Percentiles rank a stretch among this genome's conserved stretches.
These are phyloP conservation scores for Penicillium occitanis DNA, from an alignment of 2,329 filamentous ascomycete genomes.

Conservation along the genomic window DNA sequence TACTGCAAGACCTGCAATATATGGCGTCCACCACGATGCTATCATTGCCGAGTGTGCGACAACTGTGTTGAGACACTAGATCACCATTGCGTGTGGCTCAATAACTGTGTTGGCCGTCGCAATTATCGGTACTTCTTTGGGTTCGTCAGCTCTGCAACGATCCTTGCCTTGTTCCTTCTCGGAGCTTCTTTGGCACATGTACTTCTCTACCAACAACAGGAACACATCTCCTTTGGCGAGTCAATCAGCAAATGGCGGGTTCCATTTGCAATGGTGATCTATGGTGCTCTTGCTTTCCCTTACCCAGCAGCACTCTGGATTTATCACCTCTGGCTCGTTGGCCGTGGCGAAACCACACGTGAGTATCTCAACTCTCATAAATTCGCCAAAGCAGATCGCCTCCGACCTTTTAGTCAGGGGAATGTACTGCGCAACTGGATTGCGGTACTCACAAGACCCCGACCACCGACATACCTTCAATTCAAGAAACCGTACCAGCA, in stretches of 20 bases:
- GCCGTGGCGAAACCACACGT: slow-evolving; percentile 87
- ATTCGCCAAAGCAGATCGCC: slow-evolving; percentile 86
- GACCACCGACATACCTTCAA: slow-evolving; percentile 81
- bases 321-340: slow-evolving; percentile 91
- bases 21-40: slow-evolving; percentile 91
- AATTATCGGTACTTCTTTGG: slow-evolving; percentile 98
- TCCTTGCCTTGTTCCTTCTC: slow-evolving; percentile 74
- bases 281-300: slow-evolving; percentile 68
- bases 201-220: slow-evolving; percentile 65
- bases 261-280: slow-evolving; percentile 85
- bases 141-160: slow-evolving; percentile 76
- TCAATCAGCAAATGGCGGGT: slow-evolving; percentile 72
- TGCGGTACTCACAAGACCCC: slow-evolving; percentile 76
- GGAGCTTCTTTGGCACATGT: slow-evolving; percentile 79
- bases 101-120: slow-evolving; percentile 93
- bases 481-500: slow-evolving; percentile 76
- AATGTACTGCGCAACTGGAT: slow-evolving; percentile 75
- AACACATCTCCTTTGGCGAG: slow-evolving; percentile 65
- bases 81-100: slow-evolving; percentile 98
- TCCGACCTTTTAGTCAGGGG: slow-evolving; percentile 83
- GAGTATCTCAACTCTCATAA: slow-evolving; percentile 97
- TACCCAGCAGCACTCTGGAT: slow-evolving; percentile 82
- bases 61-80: slow-evolving; percentile 97
- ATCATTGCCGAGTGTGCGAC: slow-evolving; percentile 95
- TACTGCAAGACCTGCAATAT: slow-evolving; percentile 98